Conservation (phyloP, 257 asterid genomes). For the Nicotiana tabacum region DNA sequence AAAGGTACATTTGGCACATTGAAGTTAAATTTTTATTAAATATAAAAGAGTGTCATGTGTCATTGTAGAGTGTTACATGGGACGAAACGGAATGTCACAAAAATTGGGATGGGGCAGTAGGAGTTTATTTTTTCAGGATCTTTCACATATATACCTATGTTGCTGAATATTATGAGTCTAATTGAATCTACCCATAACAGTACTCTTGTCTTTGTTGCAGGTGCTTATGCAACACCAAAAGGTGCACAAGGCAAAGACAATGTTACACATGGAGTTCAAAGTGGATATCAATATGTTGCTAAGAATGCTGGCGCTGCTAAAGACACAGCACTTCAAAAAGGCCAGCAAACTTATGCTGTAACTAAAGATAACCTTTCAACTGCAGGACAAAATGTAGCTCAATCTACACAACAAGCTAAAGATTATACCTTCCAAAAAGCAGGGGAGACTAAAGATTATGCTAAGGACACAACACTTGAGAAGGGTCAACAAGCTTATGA, state of each 20-base stretch:
- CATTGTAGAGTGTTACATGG: too few species aligned
- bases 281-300: slow-evolving; percentile 9
- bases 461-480: not conserved
- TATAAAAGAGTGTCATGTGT: too few species aligned
- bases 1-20: too few species aligned
- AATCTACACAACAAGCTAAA: slow-evolving; percentile 19
- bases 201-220: not conserved
- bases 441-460: slow-evolving; percentile 11
- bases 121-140: not conserved
- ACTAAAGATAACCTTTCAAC: slow-evolving; percentile 11
- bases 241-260: slow-evolving; percentile 25
- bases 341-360: slow-evolving; percentile 9
- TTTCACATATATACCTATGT: not conserved
- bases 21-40: too few species aligned
- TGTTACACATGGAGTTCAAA: not conserved
- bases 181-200: not conserved
- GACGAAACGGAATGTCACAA: too few species aligned
- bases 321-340: slow-evolving; percentile 24
- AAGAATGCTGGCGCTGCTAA: slow-evolving; percentile 24
- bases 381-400: not conserved
- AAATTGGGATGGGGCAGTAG: too few species aligned
- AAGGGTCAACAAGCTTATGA: not conserved
- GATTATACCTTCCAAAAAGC: slow-evolving; percentile 18
- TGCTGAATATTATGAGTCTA: not conserved
- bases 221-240: not conserved